Conservation (phyloP, 2,329 filamentous ascomycete species). For the Talaromyces marneffei region DNA sequence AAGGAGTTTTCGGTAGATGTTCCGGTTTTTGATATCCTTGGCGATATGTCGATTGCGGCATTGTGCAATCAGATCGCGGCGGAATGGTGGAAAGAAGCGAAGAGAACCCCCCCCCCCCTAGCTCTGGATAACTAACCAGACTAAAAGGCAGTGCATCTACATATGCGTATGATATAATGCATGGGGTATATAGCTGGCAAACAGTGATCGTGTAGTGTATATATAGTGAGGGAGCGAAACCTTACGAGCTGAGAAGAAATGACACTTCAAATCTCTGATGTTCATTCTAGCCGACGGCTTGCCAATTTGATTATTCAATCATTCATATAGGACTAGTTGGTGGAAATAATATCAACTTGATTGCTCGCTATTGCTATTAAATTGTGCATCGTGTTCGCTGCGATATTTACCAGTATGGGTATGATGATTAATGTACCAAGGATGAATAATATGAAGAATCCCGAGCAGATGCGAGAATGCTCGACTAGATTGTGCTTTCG, state of each 20-base stretch:
- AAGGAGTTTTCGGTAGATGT: background rate
- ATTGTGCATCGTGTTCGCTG: background rate
- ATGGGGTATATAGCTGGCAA: no score
- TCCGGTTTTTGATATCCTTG: background rate
- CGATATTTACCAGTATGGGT: constrained; percentile 1
- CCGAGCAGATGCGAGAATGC: background rate
- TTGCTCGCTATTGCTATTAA: constrained; percentile 3
- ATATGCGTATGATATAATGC: no score
- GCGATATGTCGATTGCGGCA: background rate
- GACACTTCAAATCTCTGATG: no score
- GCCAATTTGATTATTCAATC: background rate
- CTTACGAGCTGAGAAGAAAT: no score
- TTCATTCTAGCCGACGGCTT: no score
- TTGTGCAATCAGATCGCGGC: background rate
- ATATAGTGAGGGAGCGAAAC: no score
- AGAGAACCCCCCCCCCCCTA: no score
- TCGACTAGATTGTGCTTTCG: constrained; percentile 10
- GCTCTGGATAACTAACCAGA: no score
- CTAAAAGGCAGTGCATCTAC: no score
- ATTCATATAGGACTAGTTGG: background rate
- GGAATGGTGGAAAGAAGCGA: background rate
- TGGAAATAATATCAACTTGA: background rate
- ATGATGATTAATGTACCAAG: background rate
- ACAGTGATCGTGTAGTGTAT: no score
- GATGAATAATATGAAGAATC: background rate